Percentiles rank a stretch among this genome's conserved stretches.
phyloP scores from a whole-genome alignment of 208 protist genomes.

The Leishmania tarentolae region DNA sequence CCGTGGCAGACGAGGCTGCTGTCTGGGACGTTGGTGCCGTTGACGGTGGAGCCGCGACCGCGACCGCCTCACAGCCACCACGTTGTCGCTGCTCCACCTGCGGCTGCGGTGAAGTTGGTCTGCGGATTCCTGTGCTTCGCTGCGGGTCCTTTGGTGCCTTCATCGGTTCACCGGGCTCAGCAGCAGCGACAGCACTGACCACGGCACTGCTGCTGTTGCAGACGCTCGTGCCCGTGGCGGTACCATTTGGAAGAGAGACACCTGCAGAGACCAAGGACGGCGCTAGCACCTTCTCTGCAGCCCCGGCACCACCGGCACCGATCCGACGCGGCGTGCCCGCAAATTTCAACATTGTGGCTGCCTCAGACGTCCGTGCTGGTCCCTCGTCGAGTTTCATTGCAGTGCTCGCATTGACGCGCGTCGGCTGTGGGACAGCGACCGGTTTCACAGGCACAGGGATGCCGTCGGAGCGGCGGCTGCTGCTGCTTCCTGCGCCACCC shows the following conservation, averaged over 20 bases:
- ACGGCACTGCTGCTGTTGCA: background rate
- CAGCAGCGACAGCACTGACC: background rate
- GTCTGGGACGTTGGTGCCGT: constrained; percentile 1
- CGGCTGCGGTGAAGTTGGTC: background rate
- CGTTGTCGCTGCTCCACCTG: background rate
- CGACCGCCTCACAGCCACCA: background rate
- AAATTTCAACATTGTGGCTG: background rate
- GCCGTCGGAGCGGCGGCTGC: constrained; percentile 16
- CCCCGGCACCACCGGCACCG: background rate
- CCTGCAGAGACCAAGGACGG: background rate
- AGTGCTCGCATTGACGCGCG: background rate
- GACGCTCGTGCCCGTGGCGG: background rate
- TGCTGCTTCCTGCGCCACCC: constrained; percentile 8
- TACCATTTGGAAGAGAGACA: background rate
- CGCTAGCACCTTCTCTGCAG: background rate
- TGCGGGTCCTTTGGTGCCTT: background rate
- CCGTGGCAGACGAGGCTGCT: background rate
- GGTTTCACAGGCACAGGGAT: background rate
- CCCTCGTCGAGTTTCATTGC: background rate
- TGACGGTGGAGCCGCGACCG: background rate
- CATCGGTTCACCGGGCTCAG: background rate
- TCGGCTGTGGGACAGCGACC: background rate
- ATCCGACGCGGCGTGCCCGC: background rate
- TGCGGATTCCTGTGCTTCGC: background rate
- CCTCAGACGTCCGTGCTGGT: background rate